These are phyloP conservation scores for Hymenoscyphus fraxineus DNA, from an alignment of 2,329 filamentous ascomycete species.

Conservation along the genomic window DNA sequence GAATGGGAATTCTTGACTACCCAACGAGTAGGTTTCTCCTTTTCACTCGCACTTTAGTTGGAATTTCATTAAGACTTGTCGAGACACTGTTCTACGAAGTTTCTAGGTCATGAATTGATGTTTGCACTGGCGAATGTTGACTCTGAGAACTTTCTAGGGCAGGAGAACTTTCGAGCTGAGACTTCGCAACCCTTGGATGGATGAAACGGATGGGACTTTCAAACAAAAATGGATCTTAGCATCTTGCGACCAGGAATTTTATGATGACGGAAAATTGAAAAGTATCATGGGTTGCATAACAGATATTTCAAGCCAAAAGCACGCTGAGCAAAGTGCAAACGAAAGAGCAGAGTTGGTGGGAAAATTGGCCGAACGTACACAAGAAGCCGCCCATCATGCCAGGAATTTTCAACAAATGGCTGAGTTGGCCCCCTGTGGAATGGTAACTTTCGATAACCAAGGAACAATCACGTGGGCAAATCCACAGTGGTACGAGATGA, in stretches of 20 bases:
- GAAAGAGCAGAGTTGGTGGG: conserved; percentile 21
- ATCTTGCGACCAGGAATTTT: conserved; percentile 27
- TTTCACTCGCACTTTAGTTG: not conserved
- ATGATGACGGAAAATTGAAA: conserved; percentile 24
- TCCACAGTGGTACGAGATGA: conserved; percentile 55
- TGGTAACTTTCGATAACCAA: conserved; percentile 23
- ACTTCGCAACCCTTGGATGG: conserved; percentile 36
- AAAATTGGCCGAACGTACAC: conserved; percentile 21
- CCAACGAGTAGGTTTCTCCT: not conserved
- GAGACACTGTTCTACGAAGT: no score
- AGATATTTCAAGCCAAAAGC: conserved; percentile 25
- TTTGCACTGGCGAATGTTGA: no score
- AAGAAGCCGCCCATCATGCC: conserved; percentile 24
- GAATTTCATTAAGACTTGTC: no score
- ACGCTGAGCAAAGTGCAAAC: conserved; percentile 22
- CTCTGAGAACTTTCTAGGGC: not conserved
- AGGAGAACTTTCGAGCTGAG: conserved; percentile 23
- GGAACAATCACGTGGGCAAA: conserved; percentile 29
- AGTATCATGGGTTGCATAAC: conserved; percentile 30
- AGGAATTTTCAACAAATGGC: conserved; percentile 27
- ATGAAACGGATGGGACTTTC: conserved; percentile 15
- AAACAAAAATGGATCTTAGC: conserved; percentile 27
- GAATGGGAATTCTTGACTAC: conserved; percentile 26
- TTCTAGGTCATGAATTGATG: no score
- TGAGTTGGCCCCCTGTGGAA: conserved; percentile 25